phyloP scores from a whole-genome alignment of 2,329 filamentous ascomycete genomes.

The Colletotrichum theobromicola region DNA sequence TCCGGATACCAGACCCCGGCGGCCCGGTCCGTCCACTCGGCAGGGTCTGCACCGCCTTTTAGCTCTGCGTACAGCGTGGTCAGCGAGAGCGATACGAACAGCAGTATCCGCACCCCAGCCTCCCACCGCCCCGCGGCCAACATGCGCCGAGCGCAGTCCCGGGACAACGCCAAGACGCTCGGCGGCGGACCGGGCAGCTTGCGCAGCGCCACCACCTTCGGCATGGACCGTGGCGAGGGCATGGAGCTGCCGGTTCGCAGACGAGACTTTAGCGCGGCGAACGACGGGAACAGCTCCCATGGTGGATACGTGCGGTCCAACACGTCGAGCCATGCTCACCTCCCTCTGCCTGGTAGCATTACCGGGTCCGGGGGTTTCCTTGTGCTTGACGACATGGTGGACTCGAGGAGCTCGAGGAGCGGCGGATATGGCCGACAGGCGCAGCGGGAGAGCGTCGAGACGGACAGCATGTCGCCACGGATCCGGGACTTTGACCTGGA shows the following conservation, averaged over 20 bases:
- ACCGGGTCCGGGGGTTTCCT: constrained; percentile 25
- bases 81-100: constrained; percentile 32
- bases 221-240: constrained; percentile 28
- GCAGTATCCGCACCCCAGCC: constrained; percentile 28
- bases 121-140: constrained; percentile 18
- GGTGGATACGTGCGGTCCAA: constrained; percentile 20
- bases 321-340: constrained; percentile 16
- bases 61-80: constrained; percentile 32
- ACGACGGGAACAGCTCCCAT: constrained; percentile 6
- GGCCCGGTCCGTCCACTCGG: constrained; percentile 27
- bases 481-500: constrained; percentile 44
- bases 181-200: neutral
- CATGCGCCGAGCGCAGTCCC: constrained; percentile 17
- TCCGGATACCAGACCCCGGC: constrained; percentile 18
- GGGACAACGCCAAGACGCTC: constrained; percentile 18
- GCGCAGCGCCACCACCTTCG: constrained; percentile 21
- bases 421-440: constrained; percentile 5
- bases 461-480: constrained; percentile 29
- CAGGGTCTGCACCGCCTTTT: constrained; percentile 25
- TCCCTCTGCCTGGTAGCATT: constrained; percentile 15
- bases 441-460: constrained; percentile 23
- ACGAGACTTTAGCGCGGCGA: constrained; percentile 8
- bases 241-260: constrained; percentile 25
- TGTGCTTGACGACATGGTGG: constrained; percentile 28
- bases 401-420: constrained; percentile 23